Conservation (phyloP, 2,329 filamentous ascomycete species). For the Hymenoscyphus albidus region DNA sequence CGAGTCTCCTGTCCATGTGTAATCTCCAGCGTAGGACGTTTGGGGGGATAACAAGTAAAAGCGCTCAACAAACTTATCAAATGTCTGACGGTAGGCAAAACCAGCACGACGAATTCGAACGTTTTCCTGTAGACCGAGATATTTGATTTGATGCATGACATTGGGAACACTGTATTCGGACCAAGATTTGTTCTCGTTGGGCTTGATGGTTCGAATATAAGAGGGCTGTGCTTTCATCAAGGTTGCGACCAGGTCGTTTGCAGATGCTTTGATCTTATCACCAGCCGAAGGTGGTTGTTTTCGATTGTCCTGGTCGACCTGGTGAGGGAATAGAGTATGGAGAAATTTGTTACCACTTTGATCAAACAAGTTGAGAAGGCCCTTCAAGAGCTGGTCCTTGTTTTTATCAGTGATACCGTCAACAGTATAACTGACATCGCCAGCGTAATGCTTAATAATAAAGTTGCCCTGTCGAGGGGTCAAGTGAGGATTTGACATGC, state of each 20-base stretch:
- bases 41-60: conserved; percentile 95
- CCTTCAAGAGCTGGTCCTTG: conserved; percentile 95
- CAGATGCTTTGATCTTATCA: conserved; percentile 92
- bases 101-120: conserved; percentile 94
- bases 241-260: conserved; percentile 90
- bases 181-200: conserved; percentile 97
- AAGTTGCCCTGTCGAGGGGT: conserved; percentile 91
- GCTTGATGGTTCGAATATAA: conserved; percentile 98
- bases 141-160: conserved; percentile 97
- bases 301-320: conserved; percentile 94
- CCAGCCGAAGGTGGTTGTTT: conserved; percentile 90
- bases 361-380: conserved; percentile 81
- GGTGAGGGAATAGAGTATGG: conserved; percentile 82
- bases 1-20: conserved; percentile 88
- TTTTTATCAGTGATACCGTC: conserved; percentile 99
- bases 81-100: conserved; percentile 94
- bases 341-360: conserved; percentile 82
- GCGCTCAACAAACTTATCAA: conserved; percentile 96
- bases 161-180: conserved; percentile 89
- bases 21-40: conserved; percentile 94
- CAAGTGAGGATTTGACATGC: conserved; percentile 87
- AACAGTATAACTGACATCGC: conserved; percentile 90
- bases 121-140: conserved; percentile 98
- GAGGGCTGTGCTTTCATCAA: conserved; percentile 97
- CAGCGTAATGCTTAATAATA: conserved; percentile 98